These are phyloP conservation scores for Quillaja saponaria DNA, from an alignment of 306 rosid species.

Conservation along the genomic window DNA sequence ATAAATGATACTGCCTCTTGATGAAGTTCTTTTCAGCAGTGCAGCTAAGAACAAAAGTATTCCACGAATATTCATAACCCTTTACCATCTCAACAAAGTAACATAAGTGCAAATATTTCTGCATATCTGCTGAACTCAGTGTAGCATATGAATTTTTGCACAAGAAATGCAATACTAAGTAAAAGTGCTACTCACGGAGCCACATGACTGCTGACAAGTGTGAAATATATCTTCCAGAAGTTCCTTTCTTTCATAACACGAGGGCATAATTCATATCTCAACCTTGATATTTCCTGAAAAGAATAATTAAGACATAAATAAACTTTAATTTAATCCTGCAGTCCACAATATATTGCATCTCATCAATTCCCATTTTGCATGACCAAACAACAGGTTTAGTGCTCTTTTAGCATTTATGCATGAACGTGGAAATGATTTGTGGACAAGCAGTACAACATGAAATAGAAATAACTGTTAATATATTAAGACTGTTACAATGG, in stretches of 20 bases:
- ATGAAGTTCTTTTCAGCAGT: no score
- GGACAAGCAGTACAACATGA: not conserved
- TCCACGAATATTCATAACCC: constrained; percentile 8
- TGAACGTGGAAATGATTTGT: not conserved
- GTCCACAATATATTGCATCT: constrained; percentile 7
- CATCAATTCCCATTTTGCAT: constrained; percentile 8
- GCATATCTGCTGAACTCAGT: not conserved
- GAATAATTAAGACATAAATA: constrained; percentile 27
- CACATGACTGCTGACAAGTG: constrained; percentile 89
- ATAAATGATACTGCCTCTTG: no score
- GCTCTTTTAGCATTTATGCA: not conserved
- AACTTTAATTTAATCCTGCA: not conserved
- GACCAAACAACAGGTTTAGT: not conserved
- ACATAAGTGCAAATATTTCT: not conserved
- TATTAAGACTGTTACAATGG: not conserved
- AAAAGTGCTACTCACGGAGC: constrained; percentile 78
- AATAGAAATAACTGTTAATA: not conserved
- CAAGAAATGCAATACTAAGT: not conserved
- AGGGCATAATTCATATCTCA: constrained; percentile 92
- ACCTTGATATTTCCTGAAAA: constrained; percentile 84
- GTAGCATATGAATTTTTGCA: not conserved
- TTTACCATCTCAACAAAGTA: constrained; percentile 1
- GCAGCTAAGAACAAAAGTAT: not conserved
- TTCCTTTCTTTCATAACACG: constrained; percentile 79
- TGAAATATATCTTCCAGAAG: constrained; percentile 95